These are phyloP conservation scores for Sphagnurus paluster DNA, from an alignment of 1,284 basidiomycete genomes.

Conservation along the genomic window DNA sequence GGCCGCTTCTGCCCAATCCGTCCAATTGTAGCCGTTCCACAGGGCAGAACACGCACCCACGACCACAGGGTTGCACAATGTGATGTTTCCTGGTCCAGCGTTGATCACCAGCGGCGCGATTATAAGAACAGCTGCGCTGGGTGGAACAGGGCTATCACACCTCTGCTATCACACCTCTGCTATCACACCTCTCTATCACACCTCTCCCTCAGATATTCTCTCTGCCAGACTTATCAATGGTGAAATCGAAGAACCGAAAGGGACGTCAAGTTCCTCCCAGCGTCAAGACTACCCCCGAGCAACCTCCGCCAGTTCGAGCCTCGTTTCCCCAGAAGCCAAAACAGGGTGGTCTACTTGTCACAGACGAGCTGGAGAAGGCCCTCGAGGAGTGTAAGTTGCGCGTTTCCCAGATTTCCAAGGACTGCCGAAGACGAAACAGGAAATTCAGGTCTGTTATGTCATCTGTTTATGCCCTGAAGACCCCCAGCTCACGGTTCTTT, in stretches of 20 bases:
- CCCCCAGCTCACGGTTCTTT: background rate
- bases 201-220: no score
- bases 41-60: no score
- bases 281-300: background rate
- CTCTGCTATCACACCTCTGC: no score
- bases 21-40: no score
- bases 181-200: no score
- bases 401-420: constrained; percentile 32
- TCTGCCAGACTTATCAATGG: no score
- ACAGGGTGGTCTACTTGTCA: constrained; percentile 33
- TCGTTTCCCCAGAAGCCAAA: constrained; percentile 8
- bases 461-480: background rate
- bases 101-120: no score
- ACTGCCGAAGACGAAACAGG: constrained; percentile 32
- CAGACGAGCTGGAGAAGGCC: constrained; percentile 39
- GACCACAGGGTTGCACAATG: no score
- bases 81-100: no score
- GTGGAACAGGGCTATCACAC: no score
- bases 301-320: constrained; percentile 2
- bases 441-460: constrained; percentile 36
- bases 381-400: constrained; percentile 35
- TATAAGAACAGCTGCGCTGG: no score
- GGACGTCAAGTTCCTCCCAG: background rate
- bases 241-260: constrained; percentile 1
- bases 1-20: no score